Conservation (phyloP, 2,329 filamentous ascomycete species). For the Dactylellina drechsleri region DNA sequence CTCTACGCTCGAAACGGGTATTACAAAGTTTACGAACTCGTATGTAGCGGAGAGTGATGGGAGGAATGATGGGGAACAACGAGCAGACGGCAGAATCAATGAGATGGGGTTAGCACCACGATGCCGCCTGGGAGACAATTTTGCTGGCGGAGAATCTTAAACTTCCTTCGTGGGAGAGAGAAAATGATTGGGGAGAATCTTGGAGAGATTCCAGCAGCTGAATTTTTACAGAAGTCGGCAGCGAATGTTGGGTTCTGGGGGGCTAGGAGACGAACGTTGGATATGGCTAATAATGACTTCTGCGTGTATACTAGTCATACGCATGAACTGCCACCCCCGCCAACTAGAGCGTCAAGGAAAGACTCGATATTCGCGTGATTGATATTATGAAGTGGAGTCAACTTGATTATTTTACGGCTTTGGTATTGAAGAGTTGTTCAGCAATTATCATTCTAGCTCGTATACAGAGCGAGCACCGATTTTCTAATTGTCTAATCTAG, state of each 20-base stretch:
- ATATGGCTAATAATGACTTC: constrained; percentile 43
- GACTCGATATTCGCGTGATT: constrained; percentile 5
- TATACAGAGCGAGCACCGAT: no score
- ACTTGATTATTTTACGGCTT: no score
- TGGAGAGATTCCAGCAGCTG: neutral
- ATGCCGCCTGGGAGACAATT: constrained; percentile 28
- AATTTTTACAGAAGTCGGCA: neutral
- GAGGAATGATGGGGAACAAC: no score
- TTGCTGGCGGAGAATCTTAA: constrained; percentile 11
- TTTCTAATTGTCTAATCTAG: no score
- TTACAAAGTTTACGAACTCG: constrained; percentile 4
- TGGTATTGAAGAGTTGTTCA: no score
- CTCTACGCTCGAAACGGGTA: constrained; percentile 8
- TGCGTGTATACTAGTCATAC: constrained; percentile 23
- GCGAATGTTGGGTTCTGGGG: constrained; percentile 40
- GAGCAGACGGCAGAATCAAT: constrained; percentile 1
- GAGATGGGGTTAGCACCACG: constrained; percentile 33
- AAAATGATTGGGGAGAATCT: constrained; percentile 11
- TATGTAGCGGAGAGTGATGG: no score
- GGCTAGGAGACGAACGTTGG: constrained; percentile 18
- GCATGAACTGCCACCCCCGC: constrained; percentile 24
- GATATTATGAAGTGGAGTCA: no score
- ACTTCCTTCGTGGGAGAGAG: constrained; percentile 11
- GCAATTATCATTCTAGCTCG: no score
- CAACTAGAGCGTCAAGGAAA: neutral